These are phyloP conservation scores for Lentinula novae-zelandiae DNA, from an alignment of 1,284 basidiomycete species.

Conservation along the genomic window DNA sequence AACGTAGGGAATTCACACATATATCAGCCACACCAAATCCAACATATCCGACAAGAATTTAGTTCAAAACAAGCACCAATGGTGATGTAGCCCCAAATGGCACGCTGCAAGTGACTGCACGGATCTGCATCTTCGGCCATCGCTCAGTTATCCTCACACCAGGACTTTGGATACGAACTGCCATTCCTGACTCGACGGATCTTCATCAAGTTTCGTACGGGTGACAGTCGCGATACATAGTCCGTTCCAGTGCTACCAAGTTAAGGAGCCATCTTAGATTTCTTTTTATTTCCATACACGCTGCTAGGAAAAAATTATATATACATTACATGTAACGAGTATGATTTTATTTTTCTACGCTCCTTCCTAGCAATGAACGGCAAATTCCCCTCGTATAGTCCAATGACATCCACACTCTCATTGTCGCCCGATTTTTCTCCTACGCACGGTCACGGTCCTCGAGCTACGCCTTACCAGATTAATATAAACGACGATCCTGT, in stretches of 20 bases:
- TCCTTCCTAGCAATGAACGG: background rate
- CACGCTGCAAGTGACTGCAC: too few relatives aligned
- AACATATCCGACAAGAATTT: too few relatives aligned
- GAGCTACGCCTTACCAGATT: slow-evolving; percentile 8
- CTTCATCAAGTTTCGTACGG: background rate
- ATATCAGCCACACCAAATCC: too few relatives aligned
- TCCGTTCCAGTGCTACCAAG: background rate
- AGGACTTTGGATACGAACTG: background rate
- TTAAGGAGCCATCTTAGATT: background rate
- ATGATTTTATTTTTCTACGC: background rate
- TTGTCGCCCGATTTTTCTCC: background rate
- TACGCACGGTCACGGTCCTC: background rate
- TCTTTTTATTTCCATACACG: background rate
- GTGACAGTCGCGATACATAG: background rate
- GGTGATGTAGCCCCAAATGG: background rate
- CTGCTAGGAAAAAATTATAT: background rate
- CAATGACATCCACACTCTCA: background rate
- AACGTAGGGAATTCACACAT: too few relatives aligned
- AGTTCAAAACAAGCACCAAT: too few relatives aligned
- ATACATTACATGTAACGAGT: background rate
- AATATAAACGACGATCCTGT: background rate
- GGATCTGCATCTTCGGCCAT: background rate
- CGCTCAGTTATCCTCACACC: background rate
- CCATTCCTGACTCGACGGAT: background rate
- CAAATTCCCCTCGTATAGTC: background rate